phyloP scores from a whole-genome alignment of 2,329 filamentous ascomycete genomes.

The Cryphonectria carpinicola region DNA sequence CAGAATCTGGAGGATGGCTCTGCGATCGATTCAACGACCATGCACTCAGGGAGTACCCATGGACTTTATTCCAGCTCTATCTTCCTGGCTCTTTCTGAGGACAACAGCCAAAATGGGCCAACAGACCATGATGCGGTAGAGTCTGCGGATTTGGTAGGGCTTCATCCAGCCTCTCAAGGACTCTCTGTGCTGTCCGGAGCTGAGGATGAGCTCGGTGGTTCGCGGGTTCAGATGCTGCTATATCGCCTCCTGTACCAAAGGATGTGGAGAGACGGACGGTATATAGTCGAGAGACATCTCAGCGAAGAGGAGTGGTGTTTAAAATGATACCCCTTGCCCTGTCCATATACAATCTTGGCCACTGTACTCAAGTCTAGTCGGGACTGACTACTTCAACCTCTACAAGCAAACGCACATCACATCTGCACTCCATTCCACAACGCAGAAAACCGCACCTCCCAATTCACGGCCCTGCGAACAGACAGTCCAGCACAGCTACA shows the following conservation, averaged over 20 bases:
- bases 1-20: neutral
- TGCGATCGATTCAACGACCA: neutral
- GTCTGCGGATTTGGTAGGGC: neutral
- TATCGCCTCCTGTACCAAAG: neutral
- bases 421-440: neutral
- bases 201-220: neutral
- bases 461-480: neutral
- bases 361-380: neutral
- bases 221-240: neutral
- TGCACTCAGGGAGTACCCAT: neutral
- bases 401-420: neutral
- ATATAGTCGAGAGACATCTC: neutral
- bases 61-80: neutral
- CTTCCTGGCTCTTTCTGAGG: neutral
- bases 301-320: too few species aligned
- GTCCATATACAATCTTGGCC: neutral
- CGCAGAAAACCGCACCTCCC: neutral
- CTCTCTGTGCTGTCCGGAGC: neutral
- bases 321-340: neutral
- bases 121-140: neutral
- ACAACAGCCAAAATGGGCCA: neutral
- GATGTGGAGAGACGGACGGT: neutral
- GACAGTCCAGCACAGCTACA: conserved; percentile 5
- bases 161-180: neutral
- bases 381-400: neutral